Base-by-base conservation (phyloP, 352 stramenopile genomes). In the Globisporangium yorkense region DNA sequence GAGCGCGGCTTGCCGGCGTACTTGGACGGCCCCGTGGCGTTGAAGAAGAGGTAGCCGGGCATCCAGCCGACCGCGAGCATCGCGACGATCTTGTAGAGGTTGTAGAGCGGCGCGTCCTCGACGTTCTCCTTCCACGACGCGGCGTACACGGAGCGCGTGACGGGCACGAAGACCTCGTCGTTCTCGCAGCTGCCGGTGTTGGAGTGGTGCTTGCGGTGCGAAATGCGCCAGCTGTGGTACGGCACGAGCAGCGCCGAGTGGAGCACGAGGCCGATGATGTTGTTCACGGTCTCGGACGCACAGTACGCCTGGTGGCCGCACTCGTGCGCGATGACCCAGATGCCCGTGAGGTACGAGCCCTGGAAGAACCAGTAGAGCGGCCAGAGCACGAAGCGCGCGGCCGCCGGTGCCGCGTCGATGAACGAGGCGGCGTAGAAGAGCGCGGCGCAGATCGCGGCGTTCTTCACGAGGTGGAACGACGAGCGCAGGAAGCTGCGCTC, bases 191-290 rank as follows among this genome's bases (percentile, higher is more conserved):
- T 93, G 29, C 88, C 92, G 47, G 97, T 96, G 79, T 98, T 94
- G 54, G 97, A 98, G 80, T 98, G 96, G 77, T 98, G 94, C 43
- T 97, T 87, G 47, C 92, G 94, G 81, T 98, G 96, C 44, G 89
- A 97, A 70, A 97, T 90, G 64, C 97, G 89, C 97, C 97, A 99
- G 54, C 88, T 97, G 87, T 98, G 97, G 90, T 99, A 99, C 9
- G 97, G 97, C 62, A 99, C 96, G 35, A 99, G 83, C 40, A 99
- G 77, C 33, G 87, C 83, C 67, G 97, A 98, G 81, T 99, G 96
- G 41, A 98, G 75, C 57, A 99, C 72, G 65, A 98, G 96, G 7
- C 97, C 97, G 50, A 98, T 87, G 46, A 88, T 53, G 68, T 99
- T 97, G 77, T 99, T 99, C 33, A 98, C 84, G 1, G 82, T 74